phyloP scores from a whole-genome alignment of 2,329 filamentous ascomycete species.

The Alternaria ethzedia region DNA sequence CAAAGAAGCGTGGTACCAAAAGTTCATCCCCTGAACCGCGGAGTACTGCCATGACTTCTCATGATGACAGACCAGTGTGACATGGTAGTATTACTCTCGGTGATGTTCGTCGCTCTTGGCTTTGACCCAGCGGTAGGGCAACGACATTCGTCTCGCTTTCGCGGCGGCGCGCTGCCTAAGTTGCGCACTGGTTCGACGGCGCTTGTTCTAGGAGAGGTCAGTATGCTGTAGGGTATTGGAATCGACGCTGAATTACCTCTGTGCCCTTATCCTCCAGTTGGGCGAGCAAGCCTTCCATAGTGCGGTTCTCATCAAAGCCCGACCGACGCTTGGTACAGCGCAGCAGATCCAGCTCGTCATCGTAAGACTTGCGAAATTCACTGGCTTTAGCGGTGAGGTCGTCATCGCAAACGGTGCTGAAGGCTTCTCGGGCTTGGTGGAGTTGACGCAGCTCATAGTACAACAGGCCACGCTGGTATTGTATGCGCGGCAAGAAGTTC shows the following conservation, averaged over 20 bases:
- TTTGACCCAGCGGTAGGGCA: constrained; percentile 22
- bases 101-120: constrained; percentile 10
- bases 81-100: not conserved
- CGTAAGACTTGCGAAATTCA: constrained; percentile 22
- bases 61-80: not conserved
- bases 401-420: constrained; percentile 15
- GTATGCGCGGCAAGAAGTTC: constrained; percentile 30
- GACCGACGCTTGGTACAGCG: constrained; percentile 23
- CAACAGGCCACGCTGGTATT: constrained; percentile 34
- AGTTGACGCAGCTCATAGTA: constrained; percentile 33
- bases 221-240: not conserved
- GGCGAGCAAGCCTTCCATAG: constrained; percentile 22
- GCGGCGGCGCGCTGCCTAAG: constrained; percentile 26
- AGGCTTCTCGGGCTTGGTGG: constrained; percentile 29
- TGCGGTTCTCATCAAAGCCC: constrained; percentile 39
- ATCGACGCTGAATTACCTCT: constrained; percentile 6
- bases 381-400: constrained; percentile 12
- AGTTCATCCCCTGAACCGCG: not conserved
- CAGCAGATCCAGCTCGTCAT: constrained; percentile 27
- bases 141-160: constrained; percentile 32
- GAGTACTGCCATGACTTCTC: not conserved
- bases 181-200: constrained; percentile 31
- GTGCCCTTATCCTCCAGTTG: constrained; percentile 20
- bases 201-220: constrained; percentile 23
- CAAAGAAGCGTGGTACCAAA: not conserved